Conservation (phyloP, 805 yeast genomes). For the Candida dajiaensis region DNA sequence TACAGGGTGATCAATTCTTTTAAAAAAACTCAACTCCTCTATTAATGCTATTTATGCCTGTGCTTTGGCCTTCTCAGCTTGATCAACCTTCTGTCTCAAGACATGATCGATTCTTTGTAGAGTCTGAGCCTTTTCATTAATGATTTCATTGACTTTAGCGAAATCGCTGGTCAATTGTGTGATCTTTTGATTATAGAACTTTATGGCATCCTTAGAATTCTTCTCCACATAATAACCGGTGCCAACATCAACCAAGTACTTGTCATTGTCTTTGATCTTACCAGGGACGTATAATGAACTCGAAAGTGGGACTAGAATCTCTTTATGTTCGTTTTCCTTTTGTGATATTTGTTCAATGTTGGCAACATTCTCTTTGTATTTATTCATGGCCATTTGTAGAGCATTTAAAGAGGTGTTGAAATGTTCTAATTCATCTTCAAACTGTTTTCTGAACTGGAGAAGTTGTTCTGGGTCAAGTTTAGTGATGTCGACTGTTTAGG, state of each 20-base stretch:
- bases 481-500: slow-evolving; percentile 52
- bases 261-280: slow-evolving; percentile 52
- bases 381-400: slow-evolving; percentile 71
- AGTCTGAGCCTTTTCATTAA: slow-evolving; percentile 65
- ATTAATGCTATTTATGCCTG: background rate
- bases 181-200: slow-evolving; percentile 70
- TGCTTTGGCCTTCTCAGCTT: background rate
- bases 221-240: slow-evolving; percentile 95
- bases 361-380: slow-evolving; percentile 73
- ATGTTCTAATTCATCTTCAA: slow-evolving; percentile 83
- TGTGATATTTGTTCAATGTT: slow-evolving; percentile 54
- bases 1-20: background rate
- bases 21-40: background rate
- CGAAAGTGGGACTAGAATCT: slow-evolving; percentile 80
- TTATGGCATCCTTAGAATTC: slow-evolving; percentile 53
- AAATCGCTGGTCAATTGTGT: slow-evolving; percentile 68
- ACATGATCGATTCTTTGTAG: slow-evolving; percentile 56
- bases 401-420: slow-evolving; percentile 81
- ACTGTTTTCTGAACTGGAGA: slow-evolving; percentile 71
- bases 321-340: slow-evolving; percentile 37
- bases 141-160: slow-evolving; percentile 64
- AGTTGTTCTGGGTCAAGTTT: slow-evolving; percentile 80
- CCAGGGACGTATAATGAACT: slow-evolving; percentile 90
- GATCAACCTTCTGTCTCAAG: slow-evolving; percentile 44
- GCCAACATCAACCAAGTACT: slow-evolving; percentile 88